Base-by-base conservation (phyloP, 2,329 filamentous ascomycete species). In the Alternaria conjuncta region DNA sequence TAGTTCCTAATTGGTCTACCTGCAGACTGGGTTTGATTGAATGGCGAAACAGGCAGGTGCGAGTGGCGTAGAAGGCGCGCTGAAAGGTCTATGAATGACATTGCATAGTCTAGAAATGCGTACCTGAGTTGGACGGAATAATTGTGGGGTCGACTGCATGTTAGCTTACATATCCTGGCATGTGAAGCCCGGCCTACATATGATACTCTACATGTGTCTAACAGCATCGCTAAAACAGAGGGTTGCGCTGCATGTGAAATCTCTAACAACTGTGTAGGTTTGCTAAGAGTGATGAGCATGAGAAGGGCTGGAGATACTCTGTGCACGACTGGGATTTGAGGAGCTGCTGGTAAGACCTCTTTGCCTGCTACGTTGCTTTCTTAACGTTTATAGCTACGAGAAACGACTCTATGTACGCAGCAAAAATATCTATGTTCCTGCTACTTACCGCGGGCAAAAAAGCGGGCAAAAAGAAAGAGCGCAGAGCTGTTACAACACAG, bases 11-110 rank as follows among this genome's bases (percentile, higher is more conserved):
- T 26, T 56, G 49, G 61, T 43, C 45, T 50, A 55, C 54, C 55
- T 50, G 61, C 57, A 61, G 41, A 43, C 11, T 54, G 36, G 32
- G 56, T 47, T 55, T 43, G 30, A 25, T 51, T 47, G 36, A 51
- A n/a, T 18, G 28, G 21, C 30, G 41, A 43, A 56, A 57, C 49
- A 62, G 47, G 62, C 61, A 57, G 61, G 62, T 57, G 32, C 46
- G 32, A 59, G 46, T 61, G 58, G 61, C 20, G 11, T 46, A 15
- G 26, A 45, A 53, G 60, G 55, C 50, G 55, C 43, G 30, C 26
- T 57, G 55, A 55, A 23, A 43, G 28, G 36, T 36, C 49, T 62
- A 25, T n/a, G 45, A 41, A 58, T 47, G 49, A 41, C 36, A 18
- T 41, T 41, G 36, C 36, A 23, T 49, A 36, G 36, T 36, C 49